phyloP scores from a whole-genome alignment of 2,329 filamentous ascomycete species.

The Ilyonectria mors-panacis region DNA sequence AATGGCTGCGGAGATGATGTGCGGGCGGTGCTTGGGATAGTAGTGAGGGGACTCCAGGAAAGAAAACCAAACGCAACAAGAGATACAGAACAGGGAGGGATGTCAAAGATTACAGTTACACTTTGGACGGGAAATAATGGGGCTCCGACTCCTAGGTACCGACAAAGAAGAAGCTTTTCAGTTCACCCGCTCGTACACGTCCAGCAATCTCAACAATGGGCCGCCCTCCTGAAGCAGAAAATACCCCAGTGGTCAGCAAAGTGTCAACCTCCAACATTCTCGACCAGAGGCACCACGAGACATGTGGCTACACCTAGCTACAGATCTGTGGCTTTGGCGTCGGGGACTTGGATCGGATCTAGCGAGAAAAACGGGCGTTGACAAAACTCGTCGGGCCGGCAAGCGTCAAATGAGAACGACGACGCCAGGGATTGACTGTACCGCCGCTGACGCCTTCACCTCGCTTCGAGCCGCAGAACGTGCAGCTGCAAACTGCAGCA shows the following conservation, averaged over 20 bases:
- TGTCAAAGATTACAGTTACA: neutral
- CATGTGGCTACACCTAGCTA: neutral
- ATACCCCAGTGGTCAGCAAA: neutral
- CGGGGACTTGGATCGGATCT: conserved; percentile 6
- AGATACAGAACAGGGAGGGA: neutral
- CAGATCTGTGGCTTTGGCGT: neutral
- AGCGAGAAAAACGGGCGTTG: neutral
- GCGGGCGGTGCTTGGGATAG: neutral
- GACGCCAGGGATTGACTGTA: neutral
- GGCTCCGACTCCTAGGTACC: neutral
- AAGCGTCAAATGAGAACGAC: conserved; percentile 2
- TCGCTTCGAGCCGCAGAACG: neutral
- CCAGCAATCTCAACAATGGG: neutral
- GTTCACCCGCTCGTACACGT: neutral
- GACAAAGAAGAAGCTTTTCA: neutral
- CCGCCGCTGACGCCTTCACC: conserved; percentile 1
- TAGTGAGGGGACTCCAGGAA: neutral
- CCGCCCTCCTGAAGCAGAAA: neutral
- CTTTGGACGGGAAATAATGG: neutral
- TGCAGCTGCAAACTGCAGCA: neutral
- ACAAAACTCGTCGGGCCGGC: conserved; percentile 2
- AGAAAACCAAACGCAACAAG: neutral
- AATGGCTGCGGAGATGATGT: neutral
- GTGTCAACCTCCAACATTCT: neutral
- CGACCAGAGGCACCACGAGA: neutral